Evolutionary conservation across 1,284 basidiomycete species (phyloP).

Genomic region (Coniophora puteana): DNA sequence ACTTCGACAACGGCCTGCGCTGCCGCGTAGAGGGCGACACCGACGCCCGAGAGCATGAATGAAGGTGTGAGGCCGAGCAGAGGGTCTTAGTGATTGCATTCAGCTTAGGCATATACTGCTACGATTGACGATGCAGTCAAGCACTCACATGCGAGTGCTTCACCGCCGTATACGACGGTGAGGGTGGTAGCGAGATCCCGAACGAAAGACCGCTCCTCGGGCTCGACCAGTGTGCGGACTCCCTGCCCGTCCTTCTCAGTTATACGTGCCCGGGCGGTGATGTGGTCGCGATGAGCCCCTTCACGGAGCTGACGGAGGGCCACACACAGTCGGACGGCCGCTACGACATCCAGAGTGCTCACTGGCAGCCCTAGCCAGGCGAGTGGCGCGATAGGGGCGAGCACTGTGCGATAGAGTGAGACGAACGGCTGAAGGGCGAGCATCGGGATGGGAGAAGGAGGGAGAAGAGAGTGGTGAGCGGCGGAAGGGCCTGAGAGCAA

Average conservation of each 20-base stretch:
- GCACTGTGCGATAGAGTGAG: slow-evolving; percentile 46
- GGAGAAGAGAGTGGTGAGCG: too few relatives aligned
- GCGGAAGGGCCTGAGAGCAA: too few relatives aligned
- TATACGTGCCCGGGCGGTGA: slow-evolving; percentile 16
- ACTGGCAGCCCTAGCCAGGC: slow-evolving; percentile 61
- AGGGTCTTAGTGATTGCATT: slow-evolving; percentile 44
- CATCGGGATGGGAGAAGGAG: slow-evolving; percentile 17
- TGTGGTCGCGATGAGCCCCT: slow-evolving; percentile 39
- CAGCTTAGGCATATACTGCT: too few relatives aligned
- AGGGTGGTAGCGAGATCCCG: slow-evolving; percentile 55
- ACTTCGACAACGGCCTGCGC: slow-evolving; percentile 57
- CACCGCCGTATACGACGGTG: slow-evolving; percentile 70
- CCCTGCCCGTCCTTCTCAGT: too few relatives aligned
- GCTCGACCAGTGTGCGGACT: slow-evolving; percentile 17
- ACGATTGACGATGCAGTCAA: slow-evolving; percentile 3
- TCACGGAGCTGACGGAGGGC: slow-evolving; percentile 65
- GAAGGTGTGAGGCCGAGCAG: slow-evolving; percentile 61
- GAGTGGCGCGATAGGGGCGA: slow-evolving; percentile 64
- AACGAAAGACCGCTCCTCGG: slow-evolving; percentile 53
- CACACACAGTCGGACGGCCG: slow-evolving; percentile 63
- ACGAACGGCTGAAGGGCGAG: slow-evolving; percentile 43
- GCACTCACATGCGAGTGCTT: slow-evolving; percentile 54
- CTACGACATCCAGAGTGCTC: slow-evolving; percentile 61
- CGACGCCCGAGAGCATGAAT: slow-evolving; percentile 63
- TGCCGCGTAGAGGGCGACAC: slow-evolving; percentile 50